Conservation (phyloP, 768 basidiomycete species). For the Trametes coccinea region DNA sequence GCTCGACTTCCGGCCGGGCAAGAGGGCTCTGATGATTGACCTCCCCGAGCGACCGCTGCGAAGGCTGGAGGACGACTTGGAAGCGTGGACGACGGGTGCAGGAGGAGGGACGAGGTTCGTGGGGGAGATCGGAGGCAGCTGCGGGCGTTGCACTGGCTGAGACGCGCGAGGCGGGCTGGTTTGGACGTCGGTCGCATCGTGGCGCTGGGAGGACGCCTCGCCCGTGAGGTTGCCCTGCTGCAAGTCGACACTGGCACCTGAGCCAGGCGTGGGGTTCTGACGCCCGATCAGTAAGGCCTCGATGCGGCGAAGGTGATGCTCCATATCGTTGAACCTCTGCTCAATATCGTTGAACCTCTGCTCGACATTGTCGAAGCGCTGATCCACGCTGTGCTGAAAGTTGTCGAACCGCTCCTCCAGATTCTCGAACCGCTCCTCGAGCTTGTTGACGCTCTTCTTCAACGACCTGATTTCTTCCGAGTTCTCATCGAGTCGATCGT, state of each 20-base stretch:
- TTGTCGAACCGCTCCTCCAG: neutral
- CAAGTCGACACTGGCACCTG: too few species aligned
- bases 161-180: neutral
- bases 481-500: neutral
- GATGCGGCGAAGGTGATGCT: neutral
- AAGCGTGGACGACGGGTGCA: neutral
- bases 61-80: neutral
- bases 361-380: neutral
- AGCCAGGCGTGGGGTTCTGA: neutral
- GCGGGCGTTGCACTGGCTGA: neutral
- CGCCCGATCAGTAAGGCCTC: neutral
- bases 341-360: neutral
- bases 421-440: neutral
- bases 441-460: neutral
- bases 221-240: neutral
- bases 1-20: neutral
- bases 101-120: neutral
- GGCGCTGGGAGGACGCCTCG: neutral
- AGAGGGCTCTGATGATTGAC: neutral
- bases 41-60: neutral
- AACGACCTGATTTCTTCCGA: neutral
- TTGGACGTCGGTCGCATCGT: neutral
- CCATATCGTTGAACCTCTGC: neutral
- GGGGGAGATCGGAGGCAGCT: neutral
- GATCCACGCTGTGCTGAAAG: neutral